Conservation (phyloP, 768 basidiomycete species). For the Leccinellum luteum region DNA sequence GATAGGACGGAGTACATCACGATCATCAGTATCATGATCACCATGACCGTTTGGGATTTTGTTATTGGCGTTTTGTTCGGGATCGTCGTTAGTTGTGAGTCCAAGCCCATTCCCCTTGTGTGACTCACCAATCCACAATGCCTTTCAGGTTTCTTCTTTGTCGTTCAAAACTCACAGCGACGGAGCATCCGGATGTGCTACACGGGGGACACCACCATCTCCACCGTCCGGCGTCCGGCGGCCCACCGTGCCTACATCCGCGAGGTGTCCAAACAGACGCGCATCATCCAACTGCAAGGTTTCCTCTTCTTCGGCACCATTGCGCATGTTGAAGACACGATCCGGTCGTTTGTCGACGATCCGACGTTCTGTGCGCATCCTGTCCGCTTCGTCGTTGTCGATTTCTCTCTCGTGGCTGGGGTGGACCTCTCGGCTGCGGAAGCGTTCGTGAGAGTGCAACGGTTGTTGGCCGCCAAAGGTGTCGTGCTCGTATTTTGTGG, state of each 20-base stretch:
- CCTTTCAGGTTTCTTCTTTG: constrained; percentile 82
- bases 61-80: constrained; percentile 92
- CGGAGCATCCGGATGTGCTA: constrained; percentile 81
- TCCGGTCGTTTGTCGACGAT: constrained; percentile 69
- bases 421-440: constrained; percentile 96
- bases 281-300: constrained; percentile 86
- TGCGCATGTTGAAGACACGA: constrained; percentile 81
- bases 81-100: constrained; percentile 84
- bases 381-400: constrained; percentile 87
- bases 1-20: constrained; percentile 75
- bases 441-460: constrained; percentile 88
- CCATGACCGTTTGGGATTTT: constrained; percentile 94
- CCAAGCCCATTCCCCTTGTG: neutral
- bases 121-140: neutral
- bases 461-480: constrained; percentile 69
- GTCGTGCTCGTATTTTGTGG: constrained; percentile 92
- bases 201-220: constrained; percentile 81
- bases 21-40: constrained; percentile 81
- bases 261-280: constrained; percentile 90
- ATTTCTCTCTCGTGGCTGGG: constrained; percentile 81
- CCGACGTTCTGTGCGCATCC: constrained; percentile 71
- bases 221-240: constrained; percentile 87
- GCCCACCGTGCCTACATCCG: constrained; percentile 86
- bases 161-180: constrained; percentile 89
- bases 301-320: constrained; percentile 96